Conservation (phyloP, 2,329 filamentous ascomycete species). For the Calonectria hongkongensis region DNA sequence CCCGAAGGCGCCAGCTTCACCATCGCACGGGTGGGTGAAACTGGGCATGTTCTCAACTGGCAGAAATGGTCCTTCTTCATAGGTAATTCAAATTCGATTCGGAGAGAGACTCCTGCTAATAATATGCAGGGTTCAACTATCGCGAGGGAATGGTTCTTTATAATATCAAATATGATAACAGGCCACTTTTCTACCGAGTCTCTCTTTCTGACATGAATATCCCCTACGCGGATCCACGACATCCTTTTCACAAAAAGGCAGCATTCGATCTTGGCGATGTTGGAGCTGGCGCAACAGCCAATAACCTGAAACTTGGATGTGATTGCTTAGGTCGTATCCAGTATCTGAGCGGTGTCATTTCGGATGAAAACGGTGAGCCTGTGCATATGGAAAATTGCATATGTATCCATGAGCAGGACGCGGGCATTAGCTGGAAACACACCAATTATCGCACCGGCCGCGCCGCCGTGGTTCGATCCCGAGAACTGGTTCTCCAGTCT, state of each 20-base stretch:
- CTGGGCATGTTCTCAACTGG: slow-evolving; percentile 66
- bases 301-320: slow-evolving; percentile 77
- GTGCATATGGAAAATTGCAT: slow-evolving; percentile 73
- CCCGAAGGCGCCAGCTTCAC: slow-evolving; percentile 80
- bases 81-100: neutral
- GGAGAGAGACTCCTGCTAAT: neutral
- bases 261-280: slow-evolving; percentile 82
- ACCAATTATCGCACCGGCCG: slow-evolving; percentile 85
- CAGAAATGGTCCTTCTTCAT: slow-evolving; percentile 79
- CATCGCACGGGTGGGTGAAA: slow-evolving; percentile 65
- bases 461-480: slow-evolving; percentile 71
- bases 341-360: slow-evolving; percentile 49
- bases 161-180: slow-evolving; percentile 79
- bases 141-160: slow-evolving; percentile 83
- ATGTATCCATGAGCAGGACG: slow-evolving; percentile 86
- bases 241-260: slow-evolving; percentile 78
- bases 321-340: slow-evolving; percentile 78
- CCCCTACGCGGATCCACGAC: slow-evolving; percentile 78
- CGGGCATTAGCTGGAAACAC: slow-evolving; percentile 84
- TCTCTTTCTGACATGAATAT: slow-evolving; percentile 82
- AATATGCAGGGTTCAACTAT: slow-evolving; percentile 78
- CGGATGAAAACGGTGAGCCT: slow-evolving; percentile 29
- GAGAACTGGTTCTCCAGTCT: slow-evolving; percentile 74
- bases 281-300: slow-evolving; percentile 78
- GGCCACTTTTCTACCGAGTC: slow-evolving; percentile 79